A percentile compares a stretch with the other conserved stretches of the same genome.
Conservation (phyloP, 2,329 filamentous ascomycete genomes). For the Ampelomyces quisqualis region DNA sequence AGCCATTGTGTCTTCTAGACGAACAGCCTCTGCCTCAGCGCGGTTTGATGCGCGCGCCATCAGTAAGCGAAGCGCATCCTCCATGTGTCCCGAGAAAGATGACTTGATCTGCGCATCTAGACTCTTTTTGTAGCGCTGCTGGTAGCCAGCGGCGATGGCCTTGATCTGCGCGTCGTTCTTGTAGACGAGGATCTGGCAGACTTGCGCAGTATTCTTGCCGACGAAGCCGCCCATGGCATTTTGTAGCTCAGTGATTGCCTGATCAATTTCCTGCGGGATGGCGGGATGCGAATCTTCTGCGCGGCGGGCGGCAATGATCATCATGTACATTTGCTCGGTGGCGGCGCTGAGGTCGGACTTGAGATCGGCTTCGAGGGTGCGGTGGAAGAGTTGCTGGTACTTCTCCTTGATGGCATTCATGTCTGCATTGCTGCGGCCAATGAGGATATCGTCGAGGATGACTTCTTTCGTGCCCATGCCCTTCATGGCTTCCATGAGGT, state of each 20-base stretch:
- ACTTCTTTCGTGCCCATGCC: conserved; percentile 84
- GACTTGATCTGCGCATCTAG: conserved; percentile 74
- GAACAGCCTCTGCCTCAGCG: conserved; percentile 76
- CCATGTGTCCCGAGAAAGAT: conserved; percentile 92
- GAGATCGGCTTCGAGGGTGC: conserved; percentile 69
- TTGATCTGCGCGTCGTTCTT: conserved; percentile 81
- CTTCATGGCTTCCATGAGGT: conserved; percentile 69
- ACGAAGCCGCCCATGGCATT: conserved; percentile 63
- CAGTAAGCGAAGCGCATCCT: conserved; percentile 77
- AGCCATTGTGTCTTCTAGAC: conserved; percentile 85
- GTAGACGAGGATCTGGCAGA: conserved; percentile 75
- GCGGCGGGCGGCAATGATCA: conserved; percentile 72
- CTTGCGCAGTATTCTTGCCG: conserved; percentile 71
- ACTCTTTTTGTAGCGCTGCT: conserved; percentile 67
- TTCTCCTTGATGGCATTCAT: conserved; percentile 79
- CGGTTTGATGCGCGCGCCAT: conserved; percentile 75
- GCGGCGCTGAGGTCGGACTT: conserved; percentile 79
- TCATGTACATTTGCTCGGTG: conserved; percentile 81
- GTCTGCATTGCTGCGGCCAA: conserved; percentile 83
- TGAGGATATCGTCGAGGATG: conserved; percentile 81
- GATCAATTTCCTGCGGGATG: conserved; percentile 69
- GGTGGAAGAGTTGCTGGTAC: conserved; percentile 68
- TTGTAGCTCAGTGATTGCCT: conserved; percentile 75
- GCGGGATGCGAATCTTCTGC: conserved; percentile 77
- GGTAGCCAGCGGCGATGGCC: conserved; percentile 75